These are phyloP conservation scores for Aschersonia sp. DNA, from an alignment of 2,329 filamentous ascomycete species.

Conservation along the genomic window DNA sequence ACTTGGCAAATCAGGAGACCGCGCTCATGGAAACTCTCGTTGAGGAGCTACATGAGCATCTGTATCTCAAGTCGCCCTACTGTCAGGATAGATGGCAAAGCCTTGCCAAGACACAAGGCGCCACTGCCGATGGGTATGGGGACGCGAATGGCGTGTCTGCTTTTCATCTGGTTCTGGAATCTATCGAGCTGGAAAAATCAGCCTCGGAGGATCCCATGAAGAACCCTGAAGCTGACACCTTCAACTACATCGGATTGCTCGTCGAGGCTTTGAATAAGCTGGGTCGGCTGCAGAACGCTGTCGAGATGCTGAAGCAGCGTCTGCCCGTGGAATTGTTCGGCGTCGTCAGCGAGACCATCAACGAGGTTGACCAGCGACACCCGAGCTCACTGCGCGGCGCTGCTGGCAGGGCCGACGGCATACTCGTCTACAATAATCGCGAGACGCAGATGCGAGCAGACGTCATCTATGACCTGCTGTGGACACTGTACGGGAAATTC, in stretches of 20 bases:
- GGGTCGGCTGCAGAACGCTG: conserved; percentile 68
- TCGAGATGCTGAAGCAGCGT: conserved; percentile 83
- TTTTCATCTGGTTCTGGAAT: conserved; percentile 45
- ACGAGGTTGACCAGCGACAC: conserved; percentile 83
- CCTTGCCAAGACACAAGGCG: conserved; percentile 53
- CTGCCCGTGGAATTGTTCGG: conserved; percentile 87
- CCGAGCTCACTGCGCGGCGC: conserved; percentile 60
- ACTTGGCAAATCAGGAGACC: conserved; percentile 85
- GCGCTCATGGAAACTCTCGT: conserved; percentile 85
- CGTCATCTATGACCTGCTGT: conserved; percentile 81
- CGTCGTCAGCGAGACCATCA: conserved; percentile 88
- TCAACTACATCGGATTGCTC: conserved; percentile 78
- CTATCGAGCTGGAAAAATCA: conserved; percentile 42
- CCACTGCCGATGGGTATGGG: conserved; percentile 32
- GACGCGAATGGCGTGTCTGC: conserved; percentile 31
- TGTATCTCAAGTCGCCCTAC: conserved; percentile 95
- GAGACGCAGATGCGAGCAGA: conserved; percentile 67
- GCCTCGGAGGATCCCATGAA: conserved; percentile 78
- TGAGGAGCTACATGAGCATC: conserved; percentile 93
- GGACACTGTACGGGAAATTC: conserved; percentile 89
- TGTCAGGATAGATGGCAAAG: conserved; percentile 92
- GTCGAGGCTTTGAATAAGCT: conserved; percentile 86
- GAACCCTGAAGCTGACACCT: conserved; percentile 91
- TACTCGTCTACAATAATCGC: conserved; percentile 50
- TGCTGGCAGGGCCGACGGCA: conserved; percentile 35